A percentile compares a stretch with the other conserved stretches of the same genome.
Evolutionary conservation across 2,329 filamentous ascomycete species (phyloP).

Genomic region (Diaporthe longicolla): DNA sequence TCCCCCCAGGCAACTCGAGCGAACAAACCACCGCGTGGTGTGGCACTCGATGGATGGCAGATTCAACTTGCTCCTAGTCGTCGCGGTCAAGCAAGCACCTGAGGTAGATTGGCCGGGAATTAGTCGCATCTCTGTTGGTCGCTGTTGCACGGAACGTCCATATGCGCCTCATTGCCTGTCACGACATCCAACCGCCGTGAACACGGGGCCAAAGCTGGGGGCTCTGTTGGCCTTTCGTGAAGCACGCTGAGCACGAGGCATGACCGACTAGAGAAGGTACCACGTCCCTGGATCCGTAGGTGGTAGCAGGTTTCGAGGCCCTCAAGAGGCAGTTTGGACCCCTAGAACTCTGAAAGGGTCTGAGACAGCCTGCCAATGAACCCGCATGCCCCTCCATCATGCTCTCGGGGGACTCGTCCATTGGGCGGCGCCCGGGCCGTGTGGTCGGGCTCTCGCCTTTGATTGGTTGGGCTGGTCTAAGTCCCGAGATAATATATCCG

Average conservation of each 20-base stretch:
- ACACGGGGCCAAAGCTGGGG: conserved; percentile 41
- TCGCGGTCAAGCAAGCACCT: neutral
- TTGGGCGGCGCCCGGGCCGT: conserved; percentile 39
- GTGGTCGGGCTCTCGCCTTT: conserved; percentile 39
- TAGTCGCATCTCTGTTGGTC: conserved; percentile 7
- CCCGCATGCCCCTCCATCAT: conserved; percentile 36
- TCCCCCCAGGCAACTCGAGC: neutral
- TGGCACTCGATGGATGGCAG: neutral
- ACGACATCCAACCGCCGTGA: conserved; percentile 42
- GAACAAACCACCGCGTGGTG: neutral
- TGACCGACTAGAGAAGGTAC: conserved; percentile 31
- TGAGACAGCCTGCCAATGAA: conserved; percentile 38
- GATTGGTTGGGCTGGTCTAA: conserved; percentile 44
- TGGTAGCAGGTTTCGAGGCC: conserved; percentile 4
- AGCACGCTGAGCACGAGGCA: conserved; percentile 7
- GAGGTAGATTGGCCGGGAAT: neutral
- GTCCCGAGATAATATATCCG: conserved; percentile 29
- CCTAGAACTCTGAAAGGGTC: neutral
- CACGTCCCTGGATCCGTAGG: neutral
- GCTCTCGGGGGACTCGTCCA: conserved; percentile 29
- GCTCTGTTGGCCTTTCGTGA: conserved; percentile 20
- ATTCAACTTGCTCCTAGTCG: neutral
- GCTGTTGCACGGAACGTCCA: neutral
- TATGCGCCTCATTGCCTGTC: neutral
- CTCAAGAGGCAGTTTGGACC: conserved; percentile 11